phyloP scores from a whole-genome alignment of 768 basidiomycete genomes.

The Asterophora lycoperdoides region DNA sequence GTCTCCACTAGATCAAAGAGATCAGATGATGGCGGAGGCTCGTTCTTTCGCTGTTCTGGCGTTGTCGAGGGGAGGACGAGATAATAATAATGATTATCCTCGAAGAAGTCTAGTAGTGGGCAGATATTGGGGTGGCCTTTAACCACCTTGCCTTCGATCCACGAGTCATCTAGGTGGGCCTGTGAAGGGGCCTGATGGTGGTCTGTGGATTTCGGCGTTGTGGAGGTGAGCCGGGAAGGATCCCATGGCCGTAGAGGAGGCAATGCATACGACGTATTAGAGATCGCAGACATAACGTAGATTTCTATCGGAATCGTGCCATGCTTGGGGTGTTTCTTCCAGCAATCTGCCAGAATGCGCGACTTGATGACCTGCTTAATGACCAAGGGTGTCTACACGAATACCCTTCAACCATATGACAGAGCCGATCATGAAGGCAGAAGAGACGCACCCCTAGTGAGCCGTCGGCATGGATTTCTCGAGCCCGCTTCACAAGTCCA shows the following conservation, averaged over 20 bases:
- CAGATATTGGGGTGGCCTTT: constrained; percentile 96
- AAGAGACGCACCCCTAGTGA: constrained; percentile 69
- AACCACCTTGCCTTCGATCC: constrained; percentile 67
- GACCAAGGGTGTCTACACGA: constrained; percentile 73
- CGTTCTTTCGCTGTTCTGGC: constrained; percentile 49
- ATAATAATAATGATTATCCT: constrained; percentile 95
- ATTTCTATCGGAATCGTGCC: constrained; percentile 99
- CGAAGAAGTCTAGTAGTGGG: constrained; percentile 93
- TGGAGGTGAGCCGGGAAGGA: constrained; percentile 48
- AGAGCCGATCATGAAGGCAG: constrained; percentile 8
- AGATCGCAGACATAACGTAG: constrained; percentile 88
- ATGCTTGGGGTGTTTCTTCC: constrained; percentile 94
- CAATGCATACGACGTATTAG: constrained; percentile 74
- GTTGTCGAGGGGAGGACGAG: constrained; percentile 80
- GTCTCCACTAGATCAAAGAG: constrained; percentile 94
- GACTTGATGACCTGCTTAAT: constrained; percentile 99
- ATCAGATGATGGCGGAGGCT: constrained; percentile 64
- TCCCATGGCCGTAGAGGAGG: constrained; percentile 81
- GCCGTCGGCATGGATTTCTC: constrained; percentile 72
- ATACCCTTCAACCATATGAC: constrained; percentile 18
- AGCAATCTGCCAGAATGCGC: constrained; percentile 97
- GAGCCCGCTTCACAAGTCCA: constrained; percentile 87
- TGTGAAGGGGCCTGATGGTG: not conserved
- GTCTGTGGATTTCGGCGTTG: constrained; percentile 16
- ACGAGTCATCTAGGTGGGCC: constrained; percentile 33